These are phyloP conservation scores for Salix udensis DNA, from an alignment of 345 rosid genomes.

Conservation along the genomic window DNA sequence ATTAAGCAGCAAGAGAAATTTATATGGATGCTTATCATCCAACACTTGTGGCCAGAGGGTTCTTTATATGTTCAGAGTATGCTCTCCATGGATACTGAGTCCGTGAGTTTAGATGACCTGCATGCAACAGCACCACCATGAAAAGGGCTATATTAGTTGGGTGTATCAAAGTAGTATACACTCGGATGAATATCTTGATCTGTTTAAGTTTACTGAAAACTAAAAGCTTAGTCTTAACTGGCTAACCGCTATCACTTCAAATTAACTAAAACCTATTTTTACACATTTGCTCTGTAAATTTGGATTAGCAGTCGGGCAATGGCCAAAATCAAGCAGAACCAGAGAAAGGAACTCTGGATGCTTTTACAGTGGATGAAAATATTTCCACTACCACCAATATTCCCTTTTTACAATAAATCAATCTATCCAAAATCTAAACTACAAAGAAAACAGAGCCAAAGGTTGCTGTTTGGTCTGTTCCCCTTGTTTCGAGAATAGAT, in stretches of 20 bases:
- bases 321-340: background rate
- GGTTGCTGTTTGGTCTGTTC: background rate
- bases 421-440: background rate
- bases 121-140: no score
- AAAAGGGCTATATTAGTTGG: no score
- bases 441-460: background rate
- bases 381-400: background rate
- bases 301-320: background rate
- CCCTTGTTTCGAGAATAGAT: background rate
- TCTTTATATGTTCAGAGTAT: no score
- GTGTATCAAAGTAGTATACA: background rate
- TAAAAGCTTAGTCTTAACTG: background rate
- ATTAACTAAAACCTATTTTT: background rate
- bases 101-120: no score
- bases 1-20: background rate
- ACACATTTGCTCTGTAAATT: background rate
- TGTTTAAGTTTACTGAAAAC: background rate
- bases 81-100: no score
- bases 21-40: background rate
- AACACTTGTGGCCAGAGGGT: no score
- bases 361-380: background rate
- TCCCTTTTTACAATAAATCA: background rate
- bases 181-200: background rate
- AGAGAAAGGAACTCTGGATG: background rate
- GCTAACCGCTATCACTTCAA: no score